phyloP scores from a whole-genome alignment of 352 stramenopile genomes.

The Detonula confervacea region DNA sequence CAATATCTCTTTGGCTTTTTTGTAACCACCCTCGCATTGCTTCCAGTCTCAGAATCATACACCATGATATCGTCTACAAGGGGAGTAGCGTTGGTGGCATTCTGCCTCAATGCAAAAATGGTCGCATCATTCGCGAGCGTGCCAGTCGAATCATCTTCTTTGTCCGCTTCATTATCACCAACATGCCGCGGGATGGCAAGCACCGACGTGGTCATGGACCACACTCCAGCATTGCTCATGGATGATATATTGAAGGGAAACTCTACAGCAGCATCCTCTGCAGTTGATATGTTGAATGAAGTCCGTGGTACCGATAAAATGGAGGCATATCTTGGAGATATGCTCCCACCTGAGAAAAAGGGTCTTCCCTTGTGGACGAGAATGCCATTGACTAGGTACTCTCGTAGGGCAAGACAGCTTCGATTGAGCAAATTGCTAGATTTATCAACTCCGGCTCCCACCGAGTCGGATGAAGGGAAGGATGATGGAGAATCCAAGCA shows the following conservation, averaged over 20 bases:
- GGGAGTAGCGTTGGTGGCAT: neutral
- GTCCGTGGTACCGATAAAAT: constrained; percentile 44
- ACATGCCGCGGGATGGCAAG: constrained; percentile 3
- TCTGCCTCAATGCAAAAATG: constrained; percentile 5
- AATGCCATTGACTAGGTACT: constrained; percentile 30
- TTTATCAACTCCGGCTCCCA: constrained; percentile 20
- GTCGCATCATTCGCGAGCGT: constrained; percentile 4
- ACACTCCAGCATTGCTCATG: constrained; percentile 29
- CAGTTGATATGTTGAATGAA: constrained; percentile 18
- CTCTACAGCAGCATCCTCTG: constrained; percentile 22
- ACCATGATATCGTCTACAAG: neutral
- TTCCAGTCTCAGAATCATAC: too few species aligned
- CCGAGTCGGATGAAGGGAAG: constrained; percentile 8
- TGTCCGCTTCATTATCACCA: neutral
- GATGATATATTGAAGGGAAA: constrained; percentile 41
- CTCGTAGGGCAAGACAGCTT: constrained; percentile 35
- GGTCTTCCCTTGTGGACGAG: constrained; percentile 27
- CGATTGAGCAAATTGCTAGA: constrained; percentile 36
- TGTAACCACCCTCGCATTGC: too few species aligned
- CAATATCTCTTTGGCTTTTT: too few species aligned
- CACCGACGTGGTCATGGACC: constrained; percentile 5
- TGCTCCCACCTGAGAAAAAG: constrained; percentile 22
- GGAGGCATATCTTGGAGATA: constrained; percentile 32
- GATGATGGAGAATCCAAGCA: constrained; percentile 37
- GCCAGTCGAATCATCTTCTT: constrained; percentile 3